Percentiles rank a stretch among this genome's conserved stretches.
Conservation (phyloP, 2,329 filamentous ascomycete species). For the Fusarium succisae region DNA sequence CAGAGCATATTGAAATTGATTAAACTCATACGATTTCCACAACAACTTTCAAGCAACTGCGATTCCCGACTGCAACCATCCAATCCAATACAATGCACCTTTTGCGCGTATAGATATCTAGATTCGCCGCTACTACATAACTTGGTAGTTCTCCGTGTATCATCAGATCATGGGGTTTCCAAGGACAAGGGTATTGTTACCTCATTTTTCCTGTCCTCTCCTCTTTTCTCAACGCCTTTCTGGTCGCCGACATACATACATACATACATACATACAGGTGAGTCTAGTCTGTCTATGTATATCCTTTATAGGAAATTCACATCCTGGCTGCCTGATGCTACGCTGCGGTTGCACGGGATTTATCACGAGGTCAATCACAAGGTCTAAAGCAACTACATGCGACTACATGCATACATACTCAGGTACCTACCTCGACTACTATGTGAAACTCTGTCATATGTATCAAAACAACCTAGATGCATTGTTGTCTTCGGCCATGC, state of each 20-base stretch:
- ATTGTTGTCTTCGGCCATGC: background rate
- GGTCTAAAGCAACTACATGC: constrained; percentile 6
- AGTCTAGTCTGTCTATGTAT: background rate
- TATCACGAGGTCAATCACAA: constrained; percentile 11
- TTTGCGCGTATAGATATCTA: background rate
- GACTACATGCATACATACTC: background rate
- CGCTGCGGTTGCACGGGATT: background rate
- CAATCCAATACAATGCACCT: background rate
- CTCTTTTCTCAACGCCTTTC: background rate
- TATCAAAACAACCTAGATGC: background rate
- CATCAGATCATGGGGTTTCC: constrained; percentile 26
- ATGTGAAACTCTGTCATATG: background rate
- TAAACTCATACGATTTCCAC: background rate
- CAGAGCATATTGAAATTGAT: background rate
- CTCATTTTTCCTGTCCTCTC: background rate
- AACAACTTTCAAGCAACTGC: background rate
- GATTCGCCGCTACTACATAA: background rate
- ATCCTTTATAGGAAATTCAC: background rate
- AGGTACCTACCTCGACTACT: background rate
- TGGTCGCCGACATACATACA: background rate
- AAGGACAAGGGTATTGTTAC: background rate
- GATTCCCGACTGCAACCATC: background rate
- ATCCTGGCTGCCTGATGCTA: background rate
- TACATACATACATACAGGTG: background rate
- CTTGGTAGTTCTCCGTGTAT: background rate